Evolutionary conservation across 129 eudicot genomes (phyloP).

Genomic region (Flaveria ramosissima): DNA sequence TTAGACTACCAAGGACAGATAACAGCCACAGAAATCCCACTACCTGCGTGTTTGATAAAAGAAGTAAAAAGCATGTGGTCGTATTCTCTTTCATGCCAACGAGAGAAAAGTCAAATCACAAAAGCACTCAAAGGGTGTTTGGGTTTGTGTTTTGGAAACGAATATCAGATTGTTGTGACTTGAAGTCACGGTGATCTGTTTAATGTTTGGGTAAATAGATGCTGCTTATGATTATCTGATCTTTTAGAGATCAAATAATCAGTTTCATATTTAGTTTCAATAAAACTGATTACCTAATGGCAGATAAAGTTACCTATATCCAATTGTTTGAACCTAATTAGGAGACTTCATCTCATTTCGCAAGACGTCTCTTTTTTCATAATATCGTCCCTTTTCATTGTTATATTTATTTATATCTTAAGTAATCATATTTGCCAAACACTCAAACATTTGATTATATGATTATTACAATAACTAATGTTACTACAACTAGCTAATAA

Average conservation of each 20-base stretch:
- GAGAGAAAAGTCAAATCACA: constrained; percentile 10
- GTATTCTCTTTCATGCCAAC: constrained; percentile 7
- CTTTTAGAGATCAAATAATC: not conserved
- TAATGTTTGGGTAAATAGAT: not conserved
- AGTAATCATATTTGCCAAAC: not conserved
- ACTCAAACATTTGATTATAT: not conserved
- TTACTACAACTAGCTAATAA: constrained; percentile 9
- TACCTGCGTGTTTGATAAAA: constrained; percentile 53
- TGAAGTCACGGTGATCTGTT: not conserved
- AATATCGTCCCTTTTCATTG: not conserved
- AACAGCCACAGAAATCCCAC: constrained; percentile 89
- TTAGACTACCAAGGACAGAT: constrained; percentile 78
- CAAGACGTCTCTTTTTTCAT: not conserved
- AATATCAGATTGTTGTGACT: not conserved
- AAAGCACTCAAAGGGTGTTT: not conserved
- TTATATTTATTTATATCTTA: not conserved
- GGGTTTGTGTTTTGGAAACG: not conserved
- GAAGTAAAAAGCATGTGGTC: constrained; percentile 7
- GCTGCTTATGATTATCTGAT: not conserved
- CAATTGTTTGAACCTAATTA: not conserved
- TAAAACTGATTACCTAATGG: not conserved
- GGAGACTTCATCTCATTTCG: not conserved
- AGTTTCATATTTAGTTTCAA: not conserved
- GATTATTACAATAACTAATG: not conserved
- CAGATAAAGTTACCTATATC: not conserved